Evolutionary conservation across 176 grass and related monocot species (phyloP).

Genomic region (Leersia perrieri): DNA sequence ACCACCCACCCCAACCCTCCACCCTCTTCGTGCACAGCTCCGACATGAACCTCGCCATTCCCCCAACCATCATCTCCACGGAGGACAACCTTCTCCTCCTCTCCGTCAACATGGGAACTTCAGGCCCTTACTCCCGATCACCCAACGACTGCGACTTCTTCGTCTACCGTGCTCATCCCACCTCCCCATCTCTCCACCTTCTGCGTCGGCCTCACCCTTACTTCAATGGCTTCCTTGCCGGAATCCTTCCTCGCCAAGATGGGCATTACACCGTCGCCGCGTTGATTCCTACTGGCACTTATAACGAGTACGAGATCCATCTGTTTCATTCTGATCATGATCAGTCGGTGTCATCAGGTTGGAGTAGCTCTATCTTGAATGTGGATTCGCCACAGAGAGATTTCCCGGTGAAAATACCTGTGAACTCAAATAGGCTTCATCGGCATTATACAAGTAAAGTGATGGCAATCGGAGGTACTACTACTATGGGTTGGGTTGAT

Average conservation of each 20-base stretch:
- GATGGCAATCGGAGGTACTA: neutral
- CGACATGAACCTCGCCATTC: neutral
- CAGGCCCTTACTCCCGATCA: rapidly evolving
- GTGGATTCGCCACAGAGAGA: neutral
- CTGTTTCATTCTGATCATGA: neutral
- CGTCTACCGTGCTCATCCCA: constrained; percentile 1
- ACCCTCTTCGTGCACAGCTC: neutral
- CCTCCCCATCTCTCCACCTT: neutral
- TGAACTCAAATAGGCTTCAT: rapidly evolving
- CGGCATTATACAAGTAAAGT: rapidly evolving
- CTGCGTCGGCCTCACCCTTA: neutral
- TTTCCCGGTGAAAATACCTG: neutral
- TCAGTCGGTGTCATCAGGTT: too few relatives aligned
- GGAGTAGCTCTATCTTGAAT: neutral
- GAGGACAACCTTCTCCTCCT: constrained; percentile 15
- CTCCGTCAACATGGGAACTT: neutral
- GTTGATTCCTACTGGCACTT: rapidly evolving
- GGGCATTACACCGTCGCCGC: neutral
- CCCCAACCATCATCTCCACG: neutral
- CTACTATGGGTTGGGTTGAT: constrained; percentile 4
- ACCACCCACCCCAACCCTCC: neutral
- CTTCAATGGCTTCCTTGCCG: neutral
- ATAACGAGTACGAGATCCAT: neutral
- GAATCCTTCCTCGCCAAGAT: neutral
- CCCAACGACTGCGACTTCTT: neutral